A percentile compares a stretch with the other conserved stretches of the same genome.
These are phyloP conservation scores for Agrostemma githago DNA, from an alignment of 148 eudicot genomes.

Conservation along the genomic window DNA sequence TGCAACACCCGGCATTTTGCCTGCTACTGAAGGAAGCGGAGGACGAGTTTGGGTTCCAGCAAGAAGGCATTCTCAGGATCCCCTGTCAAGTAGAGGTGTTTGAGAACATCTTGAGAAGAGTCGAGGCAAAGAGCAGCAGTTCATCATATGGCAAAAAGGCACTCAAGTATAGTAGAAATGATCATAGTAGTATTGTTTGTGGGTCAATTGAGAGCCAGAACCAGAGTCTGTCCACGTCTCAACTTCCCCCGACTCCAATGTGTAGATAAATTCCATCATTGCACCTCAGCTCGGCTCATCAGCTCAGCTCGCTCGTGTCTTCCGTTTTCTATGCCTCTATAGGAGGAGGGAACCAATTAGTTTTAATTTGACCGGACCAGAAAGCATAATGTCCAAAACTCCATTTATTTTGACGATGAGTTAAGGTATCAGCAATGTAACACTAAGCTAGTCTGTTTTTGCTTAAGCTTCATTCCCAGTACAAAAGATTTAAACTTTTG, in stretches of 20 bases:
- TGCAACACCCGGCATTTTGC: conserved; percentile 32
- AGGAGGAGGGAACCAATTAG: not conserved
- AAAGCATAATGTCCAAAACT: conserved; percentile 7
- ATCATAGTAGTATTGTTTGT: conserved; percentile 19
- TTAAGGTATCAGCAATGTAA: not conserved
- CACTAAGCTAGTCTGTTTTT: not conserved
- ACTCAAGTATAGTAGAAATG: conserved; percentile 14
- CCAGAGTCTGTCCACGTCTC: conserved; percentile 15
- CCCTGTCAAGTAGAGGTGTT: conserved; percentile 36
- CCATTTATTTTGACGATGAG: conserved; percentile 20
- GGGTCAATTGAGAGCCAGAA: conserved; percentile 20
- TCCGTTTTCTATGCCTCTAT: conserved; percentile 15
- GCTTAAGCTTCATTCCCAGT: not conserved
- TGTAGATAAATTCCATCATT: conserved; percentile 21
- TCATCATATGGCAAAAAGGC: conserved; percentile 2
- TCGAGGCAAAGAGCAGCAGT: conserved; percentile 16
- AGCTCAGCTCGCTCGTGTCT: not conserved
- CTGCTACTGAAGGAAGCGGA: conserved; percentile 33
- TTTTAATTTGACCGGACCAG: not conserved
- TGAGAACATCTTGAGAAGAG: conserved; percentile 19
- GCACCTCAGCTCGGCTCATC: not conserved
- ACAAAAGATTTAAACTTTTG: conserved; percentile 5
- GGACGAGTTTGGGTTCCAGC: conserved; percentile 39
- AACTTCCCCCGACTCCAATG: conserved; percentile 30
- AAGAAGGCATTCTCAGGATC: conserved; percentile 32